Conservation (phyloP, 495 filamentous ascomycete species). For the Jackrogersella minutella region DNA sequence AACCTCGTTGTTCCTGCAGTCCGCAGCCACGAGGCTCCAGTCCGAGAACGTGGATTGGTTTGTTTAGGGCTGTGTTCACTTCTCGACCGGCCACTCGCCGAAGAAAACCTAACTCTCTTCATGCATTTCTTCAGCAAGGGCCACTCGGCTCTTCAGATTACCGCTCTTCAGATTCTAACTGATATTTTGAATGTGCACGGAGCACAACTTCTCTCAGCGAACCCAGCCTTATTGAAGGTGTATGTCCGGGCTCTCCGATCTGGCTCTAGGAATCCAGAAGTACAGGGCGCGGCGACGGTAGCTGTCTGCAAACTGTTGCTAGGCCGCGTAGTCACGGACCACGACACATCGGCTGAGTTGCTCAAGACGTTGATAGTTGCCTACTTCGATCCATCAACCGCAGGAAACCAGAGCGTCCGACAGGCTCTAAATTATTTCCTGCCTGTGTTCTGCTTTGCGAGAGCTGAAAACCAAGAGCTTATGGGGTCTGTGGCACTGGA, state of each 20-base stretch:
- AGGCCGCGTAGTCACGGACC: conserved; percentile 68
- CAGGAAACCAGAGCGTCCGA: conserved; percentile 82
- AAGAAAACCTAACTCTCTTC: conserved; percentile 92
- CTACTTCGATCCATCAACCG: conserved; percentile 90
- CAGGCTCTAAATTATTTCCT: conserved; percentile 95
- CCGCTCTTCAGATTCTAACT: conserved; percentile 88
- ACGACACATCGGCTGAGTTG: conserved; percentile 67
- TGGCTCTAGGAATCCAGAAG: conserved; percentile 69
- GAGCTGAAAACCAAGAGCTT: conserved; percentile 76
- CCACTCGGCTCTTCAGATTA: conserved; percentile 86
- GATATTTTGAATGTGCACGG: conserved; percentile 92
- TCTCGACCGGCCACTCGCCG: conserved; percentile 87
- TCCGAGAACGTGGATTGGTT: conserved; percentile 86
- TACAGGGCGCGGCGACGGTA: conserved; percentile 82
- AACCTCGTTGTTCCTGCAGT: conserved; percentile 96
- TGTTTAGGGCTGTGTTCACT: conserved; percentile 92
- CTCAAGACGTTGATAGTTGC: conserved; percentile 81
- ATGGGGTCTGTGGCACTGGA: conserved; percentile 76
- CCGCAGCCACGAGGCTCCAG: conserved; percentile 88
- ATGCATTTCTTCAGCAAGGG: conserved; percentile 96
- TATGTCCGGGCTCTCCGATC: conserved; percentile 79
- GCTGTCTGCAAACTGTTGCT: conserved; percentile 89
- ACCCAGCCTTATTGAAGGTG: conserved; percentile 72
- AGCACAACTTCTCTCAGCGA: conserved; percentile 69
- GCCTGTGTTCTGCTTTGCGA: conserved; percentile 90